A percentile compares a stretch with the other conserved stretches of the same genome.
These are phyloP conservation scores for Graphilbum ipis-grandicollis DNA, from an alignment of 2,329 filamentous ascomycete species.

Conservation along the genomic window DNA sequence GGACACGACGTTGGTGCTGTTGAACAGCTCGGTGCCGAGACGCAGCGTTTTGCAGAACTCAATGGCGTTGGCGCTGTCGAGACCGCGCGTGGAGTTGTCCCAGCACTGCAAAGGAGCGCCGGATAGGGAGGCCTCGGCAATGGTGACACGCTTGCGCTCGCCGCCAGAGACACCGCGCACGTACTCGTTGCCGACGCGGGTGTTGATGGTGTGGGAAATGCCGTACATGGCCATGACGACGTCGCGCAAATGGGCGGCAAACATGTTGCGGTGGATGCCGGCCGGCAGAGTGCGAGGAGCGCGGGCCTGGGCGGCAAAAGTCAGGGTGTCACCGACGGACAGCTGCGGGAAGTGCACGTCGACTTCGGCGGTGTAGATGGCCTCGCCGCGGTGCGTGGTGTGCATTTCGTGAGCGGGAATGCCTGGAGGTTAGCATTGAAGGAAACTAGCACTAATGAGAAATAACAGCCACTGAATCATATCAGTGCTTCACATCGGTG, in stretches of 20 bases:
- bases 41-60: slow-evolving; percentile 58
- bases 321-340: slow-evolving; percentile 62
- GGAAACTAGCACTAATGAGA: too few species aligned
- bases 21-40: slow-evolving; percentile 48
- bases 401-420: slow-evolving; percentile 59
- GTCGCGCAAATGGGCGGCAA: slow-evolving; percentile 45
- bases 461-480: too few species aligned
- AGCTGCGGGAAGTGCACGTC: slow-evolving; percentile 69
- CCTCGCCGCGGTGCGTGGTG: slow-evolving; percentile 62
- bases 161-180: slow-evolving; percentile 59
- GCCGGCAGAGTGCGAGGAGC: slow-evolving; percentile 44
- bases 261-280: slow-evolving; percentile 31
- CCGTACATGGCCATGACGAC: slow-evolving; percentile 63
- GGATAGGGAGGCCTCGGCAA: slow-evolving; percentile 42
- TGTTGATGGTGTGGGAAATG: slow-evolving; percentile 56
- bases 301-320: slow-evolving; percentile 56
- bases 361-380: slow-evolving; percentile 73
- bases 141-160: slow-evolving; percentile 51
- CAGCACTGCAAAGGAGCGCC: slow-evolving; percentile 45
- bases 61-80: slow-evolving; percentile 59
- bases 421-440: slow-evolving; percentile 18
- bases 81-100: slow-evolving; percentile 58
- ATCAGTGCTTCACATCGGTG: too few species aligned
- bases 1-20: slow-evolving; percentile 48
- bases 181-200: slow-evolving; percentile 58